Base-by-base conservation (phyloP, 257 asterid genomes). In the Scutellaria minor region DNA sequence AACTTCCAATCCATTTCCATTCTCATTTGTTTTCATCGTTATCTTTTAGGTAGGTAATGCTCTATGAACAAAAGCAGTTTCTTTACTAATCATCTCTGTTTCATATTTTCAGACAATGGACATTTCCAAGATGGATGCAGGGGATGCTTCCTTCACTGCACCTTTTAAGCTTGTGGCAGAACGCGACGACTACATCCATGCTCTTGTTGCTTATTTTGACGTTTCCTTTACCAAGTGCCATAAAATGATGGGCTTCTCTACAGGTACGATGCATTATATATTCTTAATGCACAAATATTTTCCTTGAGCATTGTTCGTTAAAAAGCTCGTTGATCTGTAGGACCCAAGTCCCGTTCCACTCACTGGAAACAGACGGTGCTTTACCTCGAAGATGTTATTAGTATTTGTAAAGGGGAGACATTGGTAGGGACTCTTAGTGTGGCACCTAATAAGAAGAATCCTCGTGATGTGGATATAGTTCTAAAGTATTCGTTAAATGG, bases 341-440 rank as follows among this genome's bases (percentile, higher is more conserved):
- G 99, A 14, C 97, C 99, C 24, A 95, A 86, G 75, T 92, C 98
- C 8, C 95, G 92, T 47, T 79, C 83, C 50, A 95, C 99, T 39
- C 99, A 95, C 79, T 95, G 99, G 99, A 95, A 95, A 76, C 99
- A 92, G 77, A 92, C 99, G 0, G 91, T 95, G 9, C 88, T 95
- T 0, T 92, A 95, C 91, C 91, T 95, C 9, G 99, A 95, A 80
- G 98, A 95, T 18, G 96, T 87, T 80, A 70, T 95, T 42, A 86
- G 92, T 12, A 70, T 95, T 44, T 92, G 98, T 77, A 73, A 88
- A 82, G 99, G 98, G 74, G 99, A 95, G 84, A 73, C 94, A 5
- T 46, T 95, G 55, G 64, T 39, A 0, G 98, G 99, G 37, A 83
- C 82, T 73, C 53, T 95, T 86, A 84, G 90, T 0, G 97, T 95